Conservation (phyloP, 306 rosid genomes). For the Parietaria judaica region DNA sequence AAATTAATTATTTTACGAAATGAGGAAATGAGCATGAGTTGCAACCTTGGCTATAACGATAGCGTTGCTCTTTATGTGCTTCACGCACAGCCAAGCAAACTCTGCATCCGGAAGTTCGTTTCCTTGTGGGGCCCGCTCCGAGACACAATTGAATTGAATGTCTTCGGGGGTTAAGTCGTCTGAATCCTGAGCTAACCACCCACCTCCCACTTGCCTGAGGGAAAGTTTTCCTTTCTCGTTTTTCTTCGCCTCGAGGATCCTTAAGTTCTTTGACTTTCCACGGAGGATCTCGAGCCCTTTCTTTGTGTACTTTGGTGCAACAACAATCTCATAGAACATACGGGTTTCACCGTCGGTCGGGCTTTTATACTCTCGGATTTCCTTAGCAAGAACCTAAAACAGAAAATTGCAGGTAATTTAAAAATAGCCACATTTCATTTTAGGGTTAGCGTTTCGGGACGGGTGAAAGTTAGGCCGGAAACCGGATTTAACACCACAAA, state of each 20-base stretch:
- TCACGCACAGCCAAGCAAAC: conserved; percentile 87
- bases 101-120: conserved; percentile 57
- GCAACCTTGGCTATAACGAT: conserved; percentile 79
- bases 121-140: conserved; percentile 56
- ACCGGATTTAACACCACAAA: no score
- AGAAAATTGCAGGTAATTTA: not conserved
- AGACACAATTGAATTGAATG: conserved; percentile 48
- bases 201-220: conserved; percentile 91
- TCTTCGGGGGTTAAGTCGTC: conserved; percentile 70
- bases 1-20: not conserved
- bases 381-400: conserved; percentile 70
- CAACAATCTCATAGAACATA: conserved; percentile 97
- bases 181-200: conserved; percentile 90
- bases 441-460: not conserved
- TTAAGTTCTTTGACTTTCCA: conserved; percentile 71
- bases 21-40: not conserved
- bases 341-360: conserved; percentile 87
- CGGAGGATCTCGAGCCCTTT: conserved; percentile 83
- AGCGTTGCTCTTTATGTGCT: conserved; percentile 95
- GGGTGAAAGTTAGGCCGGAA: not conserved
- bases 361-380: conserved; percentile 84
- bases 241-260: conserved; percentile 74
- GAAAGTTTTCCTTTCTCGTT: conserved; percentile 80
- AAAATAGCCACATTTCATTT: conserved; percentile 4
- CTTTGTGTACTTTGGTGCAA: conserved; percentile 80